A percentile compares a stretch with the other conserved stretches of the same genome.
Conservation (phyloP, 768 basidiomycete species). For the Podaxis pistillaris region DNA sequence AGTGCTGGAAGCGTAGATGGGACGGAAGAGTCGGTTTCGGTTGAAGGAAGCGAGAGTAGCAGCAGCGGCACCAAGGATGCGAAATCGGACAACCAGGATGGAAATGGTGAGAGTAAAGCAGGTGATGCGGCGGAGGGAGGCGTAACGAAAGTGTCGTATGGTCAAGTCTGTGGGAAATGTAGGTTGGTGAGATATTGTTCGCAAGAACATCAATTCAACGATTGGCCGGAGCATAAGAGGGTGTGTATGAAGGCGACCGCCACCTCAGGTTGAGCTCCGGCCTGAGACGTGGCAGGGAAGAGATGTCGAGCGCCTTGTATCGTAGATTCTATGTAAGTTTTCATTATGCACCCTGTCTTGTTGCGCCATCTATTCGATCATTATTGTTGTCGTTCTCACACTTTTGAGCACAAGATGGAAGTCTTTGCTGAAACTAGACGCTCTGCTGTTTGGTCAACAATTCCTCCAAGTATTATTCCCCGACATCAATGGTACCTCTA, state of each 20-base stretch:
- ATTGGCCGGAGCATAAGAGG: conserved; percentile 77
- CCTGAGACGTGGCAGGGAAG: neutral
- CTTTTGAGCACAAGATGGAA: too few species aligned
- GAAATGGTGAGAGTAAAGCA: neutral
- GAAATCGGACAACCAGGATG: conserved; percentile 22
- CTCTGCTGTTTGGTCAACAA: too few species aligned
- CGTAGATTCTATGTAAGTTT: neutral
- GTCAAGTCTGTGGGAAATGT: conserved; percentile 75
- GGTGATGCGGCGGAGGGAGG: neutral
- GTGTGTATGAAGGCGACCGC: conserved; percentile 42
- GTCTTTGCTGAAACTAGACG: too few species aligned
- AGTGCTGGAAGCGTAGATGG: conserved; percentile 5
- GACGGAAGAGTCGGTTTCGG: neutral
- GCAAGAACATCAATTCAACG: conserved; percentile 68
- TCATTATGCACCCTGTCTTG: too few species aligned
- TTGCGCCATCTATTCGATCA: too few species aligned
- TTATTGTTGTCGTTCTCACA: too few species aligned
- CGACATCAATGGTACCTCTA: too few species aligned
- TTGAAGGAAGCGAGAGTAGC: conserved; percentile 16
- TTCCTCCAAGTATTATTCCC: too few species aligned
- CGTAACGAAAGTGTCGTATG: conserved; percentile 30
- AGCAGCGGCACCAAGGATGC: conserved; percentile 26
- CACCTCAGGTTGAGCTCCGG: neutral
- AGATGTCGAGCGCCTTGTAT: neutral
- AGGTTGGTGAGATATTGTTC: conserved; percentile 79